Base-by-base conservation (phyloP, 2,329 filamentous ascomycete species). In the Aphanocladium album region DNA sequence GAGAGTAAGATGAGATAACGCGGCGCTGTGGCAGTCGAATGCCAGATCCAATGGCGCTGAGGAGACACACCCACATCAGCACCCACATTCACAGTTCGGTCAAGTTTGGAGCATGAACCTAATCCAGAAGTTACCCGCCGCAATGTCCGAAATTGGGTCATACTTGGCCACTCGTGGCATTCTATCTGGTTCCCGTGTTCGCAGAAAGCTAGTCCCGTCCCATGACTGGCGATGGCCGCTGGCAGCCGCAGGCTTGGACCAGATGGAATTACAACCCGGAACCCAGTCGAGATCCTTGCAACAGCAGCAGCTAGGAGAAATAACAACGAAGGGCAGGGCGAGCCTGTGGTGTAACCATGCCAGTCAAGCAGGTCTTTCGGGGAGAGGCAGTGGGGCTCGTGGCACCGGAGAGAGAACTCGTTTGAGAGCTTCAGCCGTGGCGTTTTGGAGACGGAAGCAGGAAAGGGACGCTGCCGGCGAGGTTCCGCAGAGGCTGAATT, bases 361-460 rank as follows among this genome's bases (percentile, higher is more conserved):
- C 43, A 46, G 57, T 23, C 33, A 51, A 33, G 16, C 33, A 35
- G 33, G 50, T 45, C 23, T 54, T 52, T 19, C 39, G 30, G 43
- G 16, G 46, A 41, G 21, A 41, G 25, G 50, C 45, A 35, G 59
- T 55, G 50, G 59, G 59, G 52, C 59, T 51, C 52, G 19, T 60
- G 52, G 52, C 52, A 56, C 41, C 59, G 59, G 59, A 55, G 51
- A 60, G 45, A 56, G 45, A 5, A 50, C 59, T 60, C 25, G 59
- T 60, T 60, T 60, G 59, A 60, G 57, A 43, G 43, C 35, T 56
- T 56, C 52, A 56, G 59, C 51, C 59, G 59, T 60, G 51, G 59
- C 59, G 51, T 60, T 46, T 60, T 59, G 39, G 57, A 59, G 57
- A 59, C 47, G 57, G 47, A 53, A 43, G 49, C 12, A 19, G 49